Percentiles rank a stretch among this genome's conserved stretches.
These are phyloP conservation scores for Gynostemma pentaphyllum DNA, from an alignment of 306 rosid genomes.

Conservation along the genomic window DNA sequence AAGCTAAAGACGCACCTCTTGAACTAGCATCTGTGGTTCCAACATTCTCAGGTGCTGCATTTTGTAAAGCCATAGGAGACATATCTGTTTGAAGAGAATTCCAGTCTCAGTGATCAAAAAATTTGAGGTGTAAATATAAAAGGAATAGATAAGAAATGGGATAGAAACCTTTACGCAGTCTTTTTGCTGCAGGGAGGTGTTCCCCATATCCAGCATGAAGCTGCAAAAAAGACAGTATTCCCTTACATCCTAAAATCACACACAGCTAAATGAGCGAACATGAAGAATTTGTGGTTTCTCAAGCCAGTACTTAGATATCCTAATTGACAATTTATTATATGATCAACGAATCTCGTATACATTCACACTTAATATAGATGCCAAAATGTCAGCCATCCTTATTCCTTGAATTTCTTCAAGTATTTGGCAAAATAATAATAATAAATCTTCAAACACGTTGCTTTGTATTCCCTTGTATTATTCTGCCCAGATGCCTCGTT, in stretches of 20 bases:
- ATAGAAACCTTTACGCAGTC: slow-evolving; percentile 41
- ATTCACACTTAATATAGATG: not conserved
- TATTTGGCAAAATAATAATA: too few species aligned
- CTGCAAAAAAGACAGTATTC: slow-evolving; percentile 33
- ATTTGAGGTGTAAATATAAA: not conserved
- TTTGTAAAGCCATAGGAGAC: slow-evolving; percentile 30
- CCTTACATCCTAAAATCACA: not conserved
- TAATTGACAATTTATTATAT: not conserved
- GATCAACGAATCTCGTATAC: not conserved
- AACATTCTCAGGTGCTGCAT: slow-evolving; percentile 30
- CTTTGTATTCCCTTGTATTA: not conserved
- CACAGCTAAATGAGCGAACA: not conserved
- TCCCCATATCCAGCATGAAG: slow-evolving; percentile 66
- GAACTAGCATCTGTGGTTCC: slow-evolving; percentile 31
- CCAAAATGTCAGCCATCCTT: not conserved
- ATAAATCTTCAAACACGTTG: not conserved
- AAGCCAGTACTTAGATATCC: too few species aligned
- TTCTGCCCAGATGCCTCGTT: not conserved
- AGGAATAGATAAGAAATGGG: not conserved
- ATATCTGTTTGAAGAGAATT: slow-evolving; percentile 22
- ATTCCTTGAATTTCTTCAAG: not conserved
- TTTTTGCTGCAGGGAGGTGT: slow-evolving; percentile 46
- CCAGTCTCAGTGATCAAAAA: slow-evolving; percentile 11
- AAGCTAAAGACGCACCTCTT: slow-evolving; percentile 49
- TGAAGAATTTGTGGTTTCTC: not conserved